Evolutionary conservation across 805 yeast species (phyloP).

Genomic region (Myxozyma nipponensis): DNA sequence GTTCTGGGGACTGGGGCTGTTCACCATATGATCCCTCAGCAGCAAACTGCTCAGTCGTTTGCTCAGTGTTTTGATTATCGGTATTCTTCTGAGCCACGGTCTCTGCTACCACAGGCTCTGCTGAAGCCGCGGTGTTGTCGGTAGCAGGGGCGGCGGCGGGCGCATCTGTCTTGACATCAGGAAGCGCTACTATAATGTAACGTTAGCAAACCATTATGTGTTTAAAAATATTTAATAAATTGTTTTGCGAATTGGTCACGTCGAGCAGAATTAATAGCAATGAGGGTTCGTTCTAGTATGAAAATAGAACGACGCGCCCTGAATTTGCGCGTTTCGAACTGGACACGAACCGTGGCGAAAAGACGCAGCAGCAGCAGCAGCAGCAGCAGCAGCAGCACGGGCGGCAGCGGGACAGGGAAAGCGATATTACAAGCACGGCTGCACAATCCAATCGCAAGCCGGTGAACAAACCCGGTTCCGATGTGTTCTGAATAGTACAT

Average conservation of each 20-base stretch:
- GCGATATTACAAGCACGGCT: too few species aligned
- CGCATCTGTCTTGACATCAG: background rate
- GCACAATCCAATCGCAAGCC: too few species aligned
- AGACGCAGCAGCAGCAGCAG: background rate
- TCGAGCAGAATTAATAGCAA: background rate
- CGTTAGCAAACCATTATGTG: too few species aligned
- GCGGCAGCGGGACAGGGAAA: too few species aligned
- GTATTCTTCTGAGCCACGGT: slow-evolving; percentile 5
- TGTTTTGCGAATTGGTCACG: background rate
- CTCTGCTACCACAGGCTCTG: background rate
- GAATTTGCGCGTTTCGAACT: background rate
- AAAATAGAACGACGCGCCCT: background rate
- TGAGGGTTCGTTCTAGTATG: too few species aligned
- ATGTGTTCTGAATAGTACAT: too few species aligned
- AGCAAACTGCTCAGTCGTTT: background rate
- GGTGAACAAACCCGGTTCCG: too few species aligned
- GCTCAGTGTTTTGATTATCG: background rate
- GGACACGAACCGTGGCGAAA: background rate
- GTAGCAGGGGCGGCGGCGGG: background rate
- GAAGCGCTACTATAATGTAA: background rate
- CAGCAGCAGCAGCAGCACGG: too few species aligned
- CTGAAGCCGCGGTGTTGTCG: background rate
- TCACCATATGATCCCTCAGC: background rate
- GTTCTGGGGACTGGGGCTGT: too few species aligned
- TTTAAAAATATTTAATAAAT: too few species aligned